Conservation (phyloP, 352 stramenopile species). For the Phytopythium litorale region DNA sequence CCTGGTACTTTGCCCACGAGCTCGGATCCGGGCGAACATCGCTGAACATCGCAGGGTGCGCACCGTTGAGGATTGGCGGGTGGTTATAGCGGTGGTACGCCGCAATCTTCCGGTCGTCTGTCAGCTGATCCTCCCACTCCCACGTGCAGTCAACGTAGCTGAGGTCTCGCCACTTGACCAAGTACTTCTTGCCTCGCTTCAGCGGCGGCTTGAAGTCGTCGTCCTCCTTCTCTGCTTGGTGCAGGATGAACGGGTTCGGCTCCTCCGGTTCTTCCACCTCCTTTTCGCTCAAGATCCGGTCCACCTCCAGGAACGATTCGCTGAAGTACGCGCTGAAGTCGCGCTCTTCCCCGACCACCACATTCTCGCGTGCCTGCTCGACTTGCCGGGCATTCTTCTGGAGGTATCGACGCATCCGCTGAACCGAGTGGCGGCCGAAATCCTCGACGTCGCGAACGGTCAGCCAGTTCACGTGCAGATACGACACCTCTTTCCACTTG, state of each 20-base stretch:
- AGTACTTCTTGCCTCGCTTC: constrained; percentile 86
- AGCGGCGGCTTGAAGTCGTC: constrained; percentile 39
- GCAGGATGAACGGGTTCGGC: constrained; percentile 59
- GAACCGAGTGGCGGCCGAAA: constrained; percentile 74
- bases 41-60: constrained; percentile 76
- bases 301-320: constrained; percentile 79
- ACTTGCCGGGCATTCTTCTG: constrained; percentile 86
- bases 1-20: constrained; percentile 86
- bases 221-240: constrained; percentile 28
- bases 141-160: constrained; percentile 89
- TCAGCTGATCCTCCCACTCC: constrained; percentile 89
- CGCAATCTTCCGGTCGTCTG: constrained; percentile 87
- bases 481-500: constrained; percentile 98
- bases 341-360: constrained; percentile 69
- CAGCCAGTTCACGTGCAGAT: constrained; percentile 98
- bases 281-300: constrained; percentile 74
- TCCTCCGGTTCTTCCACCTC: constrained; percentile 74
- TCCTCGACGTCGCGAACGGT: constrained; percentile 91
- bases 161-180: constrained; percentile 91
- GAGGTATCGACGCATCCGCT: constrained; percentile 81
- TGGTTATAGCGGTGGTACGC: constrained; percentile 86
- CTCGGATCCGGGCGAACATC: constrained; percentile 74
- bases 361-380: constrained; percentile 68
- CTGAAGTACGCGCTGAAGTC: constrained; percentile 84
- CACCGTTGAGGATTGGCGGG: constrained; percentile 78